Conservation (phyloP, 2,329 filamentous ascomycete species). For the Fusarium tanahbumbuense region DNA sequence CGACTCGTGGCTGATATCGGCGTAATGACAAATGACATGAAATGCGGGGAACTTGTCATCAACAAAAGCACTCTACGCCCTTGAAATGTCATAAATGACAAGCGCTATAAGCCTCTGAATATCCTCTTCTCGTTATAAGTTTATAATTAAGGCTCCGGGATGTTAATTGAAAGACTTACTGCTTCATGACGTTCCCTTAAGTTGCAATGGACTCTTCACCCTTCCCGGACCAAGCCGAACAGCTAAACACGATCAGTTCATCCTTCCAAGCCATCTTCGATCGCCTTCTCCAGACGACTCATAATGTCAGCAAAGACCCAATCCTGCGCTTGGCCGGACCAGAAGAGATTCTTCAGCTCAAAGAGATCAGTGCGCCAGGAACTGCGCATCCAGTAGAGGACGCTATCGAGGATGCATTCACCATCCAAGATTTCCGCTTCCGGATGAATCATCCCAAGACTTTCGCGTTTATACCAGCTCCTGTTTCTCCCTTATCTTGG, state of each 20-base stretch:
- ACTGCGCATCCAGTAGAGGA: not conserved
- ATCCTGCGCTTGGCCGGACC: not conserved
- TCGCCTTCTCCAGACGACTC: not conserved
- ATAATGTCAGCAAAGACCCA: not conserved
- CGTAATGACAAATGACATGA: slow-evolving; percentile 1
- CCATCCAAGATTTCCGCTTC: slow-evolving; percentile 12
- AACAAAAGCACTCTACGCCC: not conserved
- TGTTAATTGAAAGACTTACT: fast-evolving
- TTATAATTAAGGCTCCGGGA: not conserved
- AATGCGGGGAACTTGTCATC: slow-evolving; percentile 5
- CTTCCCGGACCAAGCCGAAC: not conserved
- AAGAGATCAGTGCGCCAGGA: slow-evolving; percentile 5
- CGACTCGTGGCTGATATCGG: too few species aligned
- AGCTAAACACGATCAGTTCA: slow-evolving; percentile 1
- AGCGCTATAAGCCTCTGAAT: not conserved
- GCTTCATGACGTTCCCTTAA: fast-evolving
- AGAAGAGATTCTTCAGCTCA: not conserved
- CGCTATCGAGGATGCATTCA: slow-evolving; percentile 13
- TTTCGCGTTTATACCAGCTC: slow-evolving; percentile 12
- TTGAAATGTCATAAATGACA: not conserved
- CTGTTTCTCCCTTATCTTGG: slow-evolving; percentile 8
- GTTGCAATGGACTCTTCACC: not conserved
- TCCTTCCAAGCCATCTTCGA: slow-evolving; percentile 12
- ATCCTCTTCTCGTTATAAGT: fast-evolving
- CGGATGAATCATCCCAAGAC: slow-evolving; percentile 16